Evolutionary conservation across 805 yeast species (phyloP), one percentile per base, ranked within the genome.

Genomic region (Barnettozyma botsteinii): DNA sequence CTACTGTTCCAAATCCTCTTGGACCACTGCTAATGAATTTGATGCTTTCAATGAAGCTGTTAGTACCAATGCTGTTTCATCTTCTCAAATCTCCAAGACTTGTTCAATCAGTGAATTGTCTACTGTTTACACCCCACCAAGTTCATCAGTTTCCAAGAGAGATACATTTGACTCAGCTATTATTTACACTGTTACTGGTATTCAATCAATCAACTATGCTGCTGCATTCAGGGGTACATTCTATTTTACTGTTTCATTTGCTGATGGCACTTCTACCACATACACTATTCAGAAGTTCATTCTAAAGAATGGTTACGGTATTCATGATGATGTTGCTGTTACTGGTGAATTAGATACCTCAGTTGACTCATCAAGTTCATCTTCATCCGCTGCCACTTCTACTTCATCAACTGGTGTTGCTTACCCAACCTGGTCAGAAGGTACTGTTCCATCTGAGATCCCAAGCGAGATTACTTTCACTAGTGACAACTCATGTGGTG

Each of bases 21-120:
- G 10, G 9, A 14, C 30, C 10, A 34, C 33, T 29, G 42, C 38
- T 20, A 18, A 27, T 21, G 25, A 33, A 13, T 18, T 33, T 6
- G 42, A 39, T 24, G 14, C 12, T 4, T 34, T 39, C 22, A 34
- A 27, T 5, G 29, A 34, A 19, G 25, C 33, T 11, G 35, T 36
- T 4, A n/a, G 18, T 10, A 27, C 22, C 17, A 33, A 11, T n/a
- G 35, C 38, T 17, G 28, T 18, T 31, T 18, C 21, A 14, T 21
- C 23, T 7, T 21, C 23, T 9, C 19, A 14, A 13, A 18, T 18
- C 7, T n/a, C 25, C 4, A 19, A 26, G 6, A 25, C 20, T 10
- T 37, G 33, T 23, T 14, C 10, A 11, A 19, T 15, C 8, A 20
- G 21, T 14, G n/a, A 22, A 21, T 15, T 36, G 9, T 7, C 8